Percentiles rank a stretch among this genome's conserved stretches.
phyloP scores from a whole-genome alignment of 2,329 filamentous ascomycete species.

The Colletotrichum camelliae region DNA sequence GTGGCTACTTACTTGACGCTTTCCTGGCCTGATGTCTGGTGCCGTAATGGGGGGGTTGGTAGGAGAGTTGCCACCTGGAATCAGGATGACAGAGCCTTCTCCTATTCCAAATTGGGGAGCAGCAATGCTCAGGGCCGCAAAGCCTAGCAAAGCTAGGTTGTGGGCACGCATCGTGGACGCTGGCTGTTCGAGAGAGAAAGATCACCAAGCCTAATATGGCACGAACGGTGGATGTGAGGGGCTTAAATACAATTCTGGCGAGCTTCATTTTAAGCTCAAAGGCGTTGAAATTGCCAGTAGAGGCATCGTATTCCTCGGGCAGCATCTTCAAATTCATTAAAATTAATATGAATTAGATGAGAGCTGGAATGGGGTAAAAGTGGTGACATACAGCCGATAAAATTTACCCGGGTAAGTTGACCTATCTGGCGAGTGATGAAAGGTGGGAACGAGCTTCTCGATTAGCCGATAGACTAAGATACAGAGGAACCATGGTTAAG shows the following conservation, averaged over 20 bases:
- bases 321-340: background rate
- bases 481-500: no score
- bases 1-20: background rate
- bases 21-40: background rate
- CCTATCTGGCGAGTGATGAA: background rate
- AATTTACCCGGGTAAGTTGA: background rate
- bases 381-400: background rate
- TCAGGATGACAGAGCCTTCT: background rate
- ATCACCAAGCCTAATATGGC: background rate
- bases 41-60: background rate
- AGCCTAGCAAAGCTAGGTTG: background rate
- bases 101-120: constrained; percentile 6
- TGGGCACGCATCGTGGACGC: background rate
- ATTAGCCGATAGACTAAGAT: no score
- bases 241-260: no score
- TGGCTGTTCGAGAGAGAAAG: background rate
- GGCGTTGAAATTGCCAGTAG: background rate
- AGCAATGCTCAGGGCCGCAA: background rate
- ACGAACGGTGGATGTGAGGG: background rate
- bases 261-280: background rate
- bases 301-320: background rate
- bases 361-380: background rate
- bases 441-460: no score
- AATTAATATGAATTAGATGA: background rate
- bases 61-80: background rate